Base-by-base conservation (phyloP, 1,139 yeast genomes). In the Suhomyces chickasaworum region DNA sequence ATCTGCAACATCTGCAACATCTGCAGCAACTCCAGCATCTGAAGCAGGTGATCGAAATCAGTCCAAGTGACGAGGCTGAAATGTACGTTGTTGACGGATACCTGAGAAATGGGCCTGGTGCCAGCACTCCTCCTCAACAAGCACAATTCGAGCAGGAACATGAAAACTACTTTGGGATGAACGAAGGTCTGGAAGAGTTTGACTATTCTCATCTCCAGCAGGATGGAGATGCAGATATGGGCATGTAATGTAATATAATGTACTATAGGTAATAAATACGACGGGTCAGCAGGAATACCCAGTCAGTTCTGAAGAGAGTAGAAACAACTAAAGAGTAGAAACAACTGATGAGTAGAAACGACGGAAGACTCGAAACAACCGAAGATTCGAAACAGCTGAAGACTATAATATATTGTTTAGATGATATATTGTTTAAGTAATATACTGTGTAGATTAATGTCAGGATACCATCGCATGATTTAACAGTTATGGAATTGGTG, bases 21-120 rank as follows among this genome's bases (percentile, higher is more conserved):
- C 39, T 10, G 25, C 37, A 15, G 16, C 39, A 37, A 20, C 34
- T 31, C 12, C 34, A 16, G 8, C 35, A 20, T 7, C 37, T 7
- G 37, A 21, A 20, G 23, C 37, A 7, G 37, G 18, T 15, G 9
- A 44, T 62, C 40, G 58, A 55, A 45, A 58, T 70, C 44, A 70
- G 75, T 50, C 77, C 77, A 1, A 57, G 71, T 41, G 66, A 65
- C 46, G 78, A 73, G 52, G 75, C 68, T 1, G 78, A 73, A 52
- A 56, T 59, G 32, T 74, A 74, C 51, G 75, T 73, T 3, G 54
- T 71, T 40, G 71, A 69, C 46, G 78, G 78, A 1, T 73, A 73
- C 50, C 62, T 57, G 36, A 42, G 30, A 22, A 25, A 36, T 31
- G 45, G 41, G 42, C 54, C 56, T 15, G 49, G 49, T 29, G 55